Evolutionary conservation across 2,329 filamentous ascomycete species (phyloP), one percentile per base, ranked within the genome.

Genomic region (Allantophomopsis cytisporea): DNA sequence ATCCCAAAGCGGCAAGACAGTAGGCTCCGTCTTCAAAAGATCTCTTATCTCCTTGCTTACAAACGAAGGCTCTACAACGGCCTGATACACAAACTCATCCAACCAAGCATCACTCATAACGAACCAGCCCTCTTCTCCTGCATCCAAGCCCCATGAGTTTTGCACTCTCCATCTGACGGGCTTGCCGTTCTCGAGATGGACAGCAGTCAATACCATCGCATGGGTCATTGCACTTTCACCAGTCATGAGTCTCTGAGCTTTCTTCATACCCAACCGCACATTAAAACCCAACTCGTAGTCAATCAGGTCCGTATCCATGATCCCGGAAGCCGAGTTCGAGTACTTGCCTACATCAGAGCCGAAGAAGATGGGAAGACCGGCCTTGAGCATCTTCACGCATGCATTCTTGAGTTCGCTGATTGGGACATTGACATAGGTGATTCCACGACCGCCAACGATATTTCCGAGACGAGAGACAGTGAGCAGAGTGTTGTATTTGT

Each of bases 201-300:
- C 87, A 1, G 76, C 87, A 2, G 85, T 94, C 45, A 94, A 60
- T 0, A 93, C 84, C 87, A 94, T 94, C 4, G 87, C 87, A 52
- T 94, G 87, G 1, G 86, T 94, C 86, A 94, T 93, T 38, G 74
- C 69, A 39, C 73, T 80, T 61, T 93, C 86, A 10, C 83, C 77
- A 0, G 79, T 80, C 50, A 72, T 65, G 35, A 94, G 63, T 3
- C 86, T 66, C 50, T 85, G 72, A 1, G 81, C 80, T 60, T 94
- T 94, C 51, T 65, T 74, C 71, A 93, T 70, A 14, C 73, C 76
- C 7, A 89, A 68, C 40, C 67, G 69, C 44, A 86, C 69, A 50
- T 87, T 84, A 60, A 94, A 86, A n/a, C 83, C 86, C 1, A 93
- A 71, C 50, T 82, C 73, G 58, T 89, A 91, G 58, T 91, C 80